phyloP scores from a whole-genome alignment of 306 rosid genomes.

The barrel medic (Medicago truncatula) region DNA sequence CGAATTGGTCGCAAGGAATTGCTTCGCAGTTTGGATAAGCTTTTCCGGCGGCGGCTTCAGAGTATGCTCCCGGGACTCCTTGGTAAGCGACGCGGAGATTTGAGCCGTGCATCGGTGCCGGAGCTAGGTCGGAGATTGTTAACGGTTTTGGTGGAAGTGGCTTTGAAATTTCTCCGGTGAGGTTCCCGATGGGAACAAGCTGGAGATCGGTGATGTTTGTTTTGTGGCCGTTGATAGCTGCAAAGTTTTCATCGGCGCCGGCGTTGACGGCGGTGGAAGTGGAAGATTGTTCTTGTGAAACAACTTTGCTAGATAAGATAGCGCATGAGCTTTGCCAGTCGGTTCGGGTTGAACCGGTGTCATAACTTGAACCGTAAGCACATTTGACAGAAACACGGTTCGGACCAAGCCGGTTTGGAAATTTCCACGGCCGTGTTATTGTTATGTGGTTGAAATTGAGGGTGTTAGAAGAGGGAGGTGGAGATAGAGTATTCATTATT shows the following conservation, averaged over 20 bases:
- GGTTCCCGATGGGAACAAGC: slow-evolving; percentile 68
- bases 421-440: background rate
- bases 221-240: slow-evolving; percentile 77
- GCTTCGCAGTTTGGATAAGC: slow-evolving; percentile 96
- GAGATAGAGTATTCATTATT: slow-evolving; percentile 67
- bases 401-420: slow-evolving; percentile 35
- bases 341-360: slow-evolving; percentile 59
- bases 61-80: slow-evolving; percentile 97
- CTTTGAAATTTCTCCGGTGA: slow-evolving; percentile 33
- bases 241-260: slow-evolving; percentile 42
- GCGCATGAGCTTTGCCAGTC: slow-evolving; percentile 98
- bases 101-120: slow-evolving; percentile 98
- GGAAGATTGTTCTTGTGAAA: slow-evolving; percentile 59
- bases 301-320: slow-evolving; percentile 80
- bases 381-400: slow-evolving; percentile 53
- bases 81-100: slow-evolving; percentile 90
- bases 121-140: slow-evolving; percentile 82
- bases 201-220: slow-evolving; percentile 57
- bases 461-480: slow-evolving; percentile 47
- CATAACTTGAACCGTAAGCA: slow-evolving; percentile 54
- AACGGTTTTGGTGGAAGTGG: slow-evolving; percentile 63
- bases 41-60: slow-evolving; percentile 95
- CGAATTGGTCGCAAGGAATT: slow-evolving; percentile 97
- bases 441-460: slow-evolving; percentile 40
- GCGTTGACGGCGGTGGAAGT: slow-evolving; percentile 35